These are phyloP conservation scores for Rhizopogon vesiculosus DNA, from an alignment of 768 basidiomycete species.

Conservation along the genomic window DNA sequence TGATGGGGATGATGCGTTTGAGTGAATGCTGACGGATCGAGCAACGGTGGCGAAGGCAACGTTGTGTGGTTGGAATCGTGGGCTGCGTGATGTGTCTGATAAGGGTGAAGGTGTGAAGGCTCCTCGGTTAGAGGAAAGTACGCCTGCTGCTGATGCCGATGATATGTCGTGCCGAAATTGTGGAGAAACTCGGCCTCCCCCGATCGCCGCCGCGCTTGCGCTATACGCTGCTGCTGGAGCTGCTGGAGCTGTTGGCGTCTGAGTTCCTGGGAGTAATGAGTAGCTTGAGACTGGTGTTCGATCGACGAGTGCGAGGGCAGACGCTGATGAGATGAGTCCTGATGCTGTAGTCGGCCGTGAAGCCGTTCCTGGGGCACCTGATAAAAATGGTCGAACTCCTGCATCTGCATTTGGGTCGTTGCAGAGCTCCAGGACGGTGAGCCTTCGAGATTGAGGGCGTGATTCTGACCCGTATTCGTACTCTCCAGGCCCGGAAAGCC, in stretches of 20 bases:
- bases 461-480: slow-evolving; percentile 74
- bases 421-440: slow-evolving; percentile 87
- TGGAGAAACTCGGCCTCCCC: slow-evolving; percentile 34
- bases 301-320: slow-evolving; percentile 50
- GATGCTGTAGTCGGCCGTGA: slow-evolving; percentile 42
- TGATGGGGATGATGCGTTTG: slow-evolving; percentile 29
- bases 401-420: slow-evolving; percentile 57
- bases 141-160: slow-evolving; percentile 21
- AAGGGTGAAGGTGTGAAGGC: slow-evolving; percentile 26
- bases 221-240: slow-evolving; percentile 31
- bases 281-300: slow-evolving; percentile 27
- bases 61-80: slow-evolving; percentile 22
- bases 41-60: slow-evolving; percentile 28
- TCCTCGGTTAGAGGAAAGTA: slow-evolving; percentile 24
- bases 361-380: slow-evolving; percentile 25
- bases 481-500: slow-evolving; percentile 28
- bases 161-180: slow-evolving; percentile 30
- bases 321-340: slow-evolving; percentile 43
- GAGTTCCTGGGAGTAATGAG: slow-evolving; percentile 45
- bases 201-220: slow-evolving; percentile 27
- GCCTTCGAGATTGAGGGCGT: slow-evolving; percentile 72
- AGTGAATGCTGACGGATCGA: slow-evolving; percentile 25
- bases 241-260: slow-evolving; percentile 40
- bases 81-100: slow-evolving; percentile 31
- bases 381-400: slow-evolving; percentile 44